Conservation (phyloP, 2,329 filamentous ascomycete genomes). For the Penicillium sp. region DNA sequence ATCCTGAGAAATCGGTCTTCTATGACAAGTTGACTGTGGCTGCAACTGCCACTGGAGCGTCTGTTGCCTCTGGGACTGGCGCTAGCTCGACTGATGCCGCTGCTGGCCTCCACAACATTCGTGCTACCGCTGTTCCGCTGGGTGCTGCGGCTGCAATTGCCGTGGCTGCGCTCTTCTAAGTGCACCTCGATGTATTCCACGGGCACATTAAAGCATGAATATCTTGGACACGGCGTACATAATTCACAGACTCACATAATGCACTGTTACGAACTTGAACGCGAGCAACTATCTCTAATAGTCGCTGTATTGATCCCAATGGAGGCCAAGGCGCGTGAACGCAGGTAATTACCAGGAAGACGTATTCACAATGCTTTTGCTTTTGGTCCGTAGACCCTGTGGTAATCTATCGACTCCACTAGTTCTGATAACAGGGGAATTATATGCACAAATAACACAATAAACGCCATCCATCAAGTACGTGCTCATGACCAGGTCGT, state of each 20-base stretch:
- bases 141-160: background rate
- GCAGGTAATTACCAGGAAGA: background rate
- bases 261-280: background rate
- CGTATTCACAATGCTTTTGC: slow-evolving; percentile 9
- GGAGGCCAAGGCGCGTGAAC: too few species aligned
- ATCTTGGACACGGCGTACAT: background rate
- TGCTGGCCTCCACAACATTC: background rate
- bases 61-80: background rate
- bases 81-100: background rate
- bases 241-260: background rate
- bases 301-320: background rate
- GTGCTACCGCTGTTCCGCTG: background rate
- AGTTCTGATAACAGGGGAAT: slow-evolving; percentile 21
- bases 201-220: background rate
- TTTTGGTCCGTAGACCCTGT: slow-evolving; percentile 8
- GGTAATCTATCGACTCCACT: slow-evolving; percentile 11
- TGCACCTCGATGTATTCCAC: background rate
- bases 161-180: background rate
- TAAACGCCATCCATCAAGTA: slow-evolving; percentile 26
- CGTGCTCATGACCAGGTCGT: slow-evolving; percentile 27
- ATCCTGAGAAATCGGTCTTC: background rate
- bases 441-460: slow-evolving; percentile 22
- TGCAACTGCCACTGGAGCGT: background rate
- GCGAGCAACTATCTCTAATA: background rate
- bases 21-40: background rate